Evolutionary conservation across 2,329 filamentous ascomycete species (phyloP).

Genomic region (Dactylellina haptotyla): DNA sequence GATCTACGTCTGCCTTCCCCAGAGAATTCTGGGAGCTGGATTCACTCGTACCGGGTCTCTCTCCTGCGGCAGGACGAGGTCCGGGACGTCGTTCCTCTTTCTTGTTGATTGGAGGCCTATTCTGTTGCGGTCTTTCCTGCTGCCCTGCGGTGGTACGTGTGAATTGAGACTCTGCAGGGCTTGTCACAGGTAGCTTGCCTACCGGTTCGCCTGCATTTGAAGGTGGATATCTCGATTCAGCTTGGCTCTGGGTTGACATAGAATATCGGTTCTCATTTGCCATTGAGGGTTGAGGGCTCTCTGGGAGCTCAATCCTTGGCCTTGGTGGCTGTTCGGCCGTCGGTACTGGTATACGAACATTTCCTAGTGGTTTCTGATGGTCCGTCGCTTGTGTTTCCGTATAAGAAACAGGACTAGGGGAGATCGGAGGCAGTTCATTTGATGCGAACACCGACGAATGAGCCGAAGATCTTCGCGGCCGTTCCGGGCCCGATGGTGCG

Average conservation of each 20-base stretch:
- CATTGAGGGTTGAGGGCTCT: conserved; percentile 8
- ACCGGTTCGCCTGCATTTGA: conserved; percentile 2
- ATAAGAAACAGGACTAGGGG: conserved; percentile 28
- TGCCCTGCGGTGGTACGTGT: neutral
- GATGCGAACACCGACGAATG: conserved; percentile 16
- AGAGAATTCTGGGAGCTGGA: conserved; percentile 29
- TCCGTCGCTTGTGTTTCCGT: conserved; percentile 37
- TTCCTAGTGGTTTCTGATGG: neutral
- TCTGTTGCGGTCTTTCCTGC: conserved; percentile 9
- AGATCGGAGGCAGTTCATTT: conserved; percentile 29
- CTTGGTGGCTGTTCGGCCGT: too few species aligned
- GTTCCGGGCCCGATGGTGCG: conserved; percentile 6
- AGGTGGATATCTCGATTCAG: conserved; percentile 15
- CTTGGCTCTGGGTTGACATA: conserved; percentile 30
- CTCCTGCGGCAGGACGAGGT: neutral
- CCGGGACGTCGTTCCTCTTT: conserved; percentile 23
- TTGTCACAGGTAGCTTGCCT: neutral
- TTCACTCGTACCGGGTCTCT: conserved; percentile 14
- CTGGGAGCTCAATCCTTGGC: conserved; percentile 10
- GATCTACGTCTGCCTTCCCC: conserved; percentile 26
- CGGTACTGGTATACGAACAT: neutral
- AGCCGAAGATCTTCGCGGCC: conserved; percentile 31
- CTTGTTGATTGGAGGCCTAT: conserved; percentile 27
- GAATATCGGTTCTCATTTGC: conserved; percentile 20
- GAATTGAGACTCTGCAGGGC: conserved; percentile 31